Conservation (phyloP, 2,329 filamentous ascomycete genomes). For the Fusarium sp. region DNA sequence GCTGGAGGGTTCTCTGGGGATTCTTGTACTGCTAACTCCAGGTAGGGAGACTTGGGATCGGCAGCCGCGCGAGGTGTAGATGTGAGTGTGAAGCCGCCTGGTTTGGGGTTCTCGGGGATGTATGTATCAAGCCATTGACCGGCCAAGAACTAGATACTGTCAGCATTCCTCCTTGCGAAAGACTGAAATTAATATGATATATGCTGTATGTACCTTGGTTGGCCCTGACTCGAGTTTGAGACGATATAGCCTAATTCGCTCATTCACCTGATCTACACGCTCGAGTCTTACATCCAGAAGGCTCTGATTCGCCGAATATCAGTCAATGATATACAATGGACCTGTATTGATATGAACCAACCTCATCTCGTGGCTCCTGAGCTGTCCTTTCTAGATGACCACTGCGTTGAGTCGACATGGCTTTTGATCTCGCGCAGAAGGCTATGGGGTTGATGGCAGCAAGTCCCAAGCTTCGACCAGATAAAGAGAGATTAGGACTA, state of each 20-base stretch:
- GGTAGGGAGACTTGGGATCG: constrained; percentile 55
- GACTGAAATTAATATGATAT: neutral
- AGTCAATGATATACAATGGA: neutral
- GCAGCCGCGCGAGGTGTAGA: constrained; percentile 73
- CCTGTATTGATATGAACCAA: constrained; percentile 37
- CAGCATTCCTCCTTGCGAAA: neutral
- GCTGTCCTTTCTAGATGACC: constrained; percentile 58
- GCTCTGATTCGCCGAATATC: constrained; percentile 45
- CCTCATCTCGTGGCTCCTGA: constrained; percentile 74
- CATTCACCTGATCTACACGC: constrained; percentile 72
- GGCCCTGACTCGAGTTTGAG: constrained; percentile 64
- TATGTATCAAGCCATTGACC: constrained; percentile 92
- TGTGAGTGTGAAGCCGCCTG: constrained; percentile 90
- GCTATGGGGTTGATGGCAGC: neutral
- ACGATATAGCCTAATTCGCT: constrained; percentile 73
- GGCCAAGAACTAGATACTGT: constrained; percentile 70
- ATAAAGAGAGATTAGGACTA: neutral
- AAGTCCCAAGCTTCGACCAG: neutral
- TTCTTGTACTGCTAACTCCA: constrained; percentile 83
- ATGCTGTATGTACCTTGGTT: constrained; percentile 56
- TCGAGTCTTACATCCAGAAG: constrained; percentile 71
- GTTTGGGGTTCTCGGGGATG: constrained; percentile 73
- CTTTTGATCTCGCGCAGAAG: neutral
- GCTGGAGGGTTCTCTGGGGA: constrained; percentile 78
- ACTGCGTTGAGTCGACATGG: constrained; percentile 34